Base-by-base conservation (phyloP, 768 basidiomycete genomes). In the Hypsizygus marmoreus region DNA sequence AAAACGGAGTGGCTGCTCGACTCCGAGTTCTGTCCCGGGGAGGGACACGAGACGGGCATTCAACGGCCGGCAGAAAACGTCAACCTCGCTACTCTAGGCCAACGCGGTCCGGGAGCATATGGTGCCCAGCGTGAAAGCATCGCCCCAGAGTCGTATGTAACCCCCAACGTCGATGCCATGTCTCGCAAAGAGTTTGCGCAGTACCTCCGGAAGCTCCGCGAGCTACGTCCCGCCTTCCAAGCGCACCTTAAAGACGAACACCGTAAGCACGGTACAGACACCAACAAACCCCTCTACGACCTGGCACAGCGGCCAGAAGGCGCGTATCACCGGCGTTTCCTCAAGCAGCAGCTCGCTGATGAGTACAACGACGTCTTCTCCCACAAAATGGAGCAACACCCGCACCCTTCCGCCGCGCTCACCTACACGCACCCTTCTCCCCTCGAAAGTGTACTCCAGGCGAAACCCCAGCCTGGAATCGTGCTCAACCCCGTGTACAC, bases 81-180 rank as follows among this genome's bases (percentile, higher is more conserved):
- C 6, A 39, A 54, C 23, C 38, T 63, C 1, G 32, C 38, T 16
- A 40, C 40, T 0, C 29, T 65, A 12, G 68, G 67, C 3, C 51
- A 53, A 9, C 45, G 43, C 4, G 69, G 68, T 10, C 45, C 42
- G 2, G 60, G 63, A 2, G 39, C 32, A 32, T 71, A 71, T 48
- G 64, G 67, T 26, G 33, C 53, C 22, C 12, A 53, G 25, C 48
- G 53, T 23, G 45, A 13, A 2, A n/a, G 13, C 19, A 26, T 31
- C 20, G 47, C 30, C 1, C 24, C 24, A 24, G 20, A 26, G 12
- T 14, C 1, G 23, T 54, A 55, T 6, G 65, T 73, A 56, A 63
- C 72, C 5, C 74, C 70, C 1, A 88, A 88, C 57, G 64, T 84
- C 52, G 58, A 77, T 17, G 71, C 76, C 26, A 91, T 91, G 87